Percentiles rank a stretch among this genome's conserved stretches.
Conservation (phyloP, 208 protist species). For the Spongospora subterranea region DNA sequence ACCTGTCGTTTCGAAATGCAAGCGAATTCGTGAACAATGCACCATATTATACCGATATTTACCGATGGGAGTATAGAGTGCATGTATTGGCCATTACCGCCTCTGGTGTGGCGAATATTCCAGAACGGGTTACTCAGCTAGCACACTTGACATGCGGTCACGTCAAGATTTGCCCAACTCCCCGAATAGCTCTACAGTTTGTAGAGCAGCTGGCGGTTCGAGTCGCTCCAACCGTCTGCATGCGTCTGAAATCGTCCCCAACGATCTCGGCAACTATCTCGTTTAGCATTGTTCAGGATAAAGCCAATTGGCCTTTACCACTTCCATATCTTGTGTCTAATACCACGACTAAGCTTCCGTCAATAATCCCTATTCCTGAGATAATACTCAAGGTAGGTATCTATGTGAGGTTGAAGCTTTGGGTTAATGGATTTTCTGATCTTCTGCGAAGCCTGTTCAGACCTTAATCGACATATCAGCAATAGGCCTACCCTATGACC, state of each 20-base stretch:
- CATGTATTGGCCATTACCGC: not conserved
- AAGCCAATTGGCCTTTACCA: conserved; percentile 43
- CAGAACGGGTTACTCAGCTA: not conserved
- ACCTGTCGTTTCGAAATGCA: not conserved
- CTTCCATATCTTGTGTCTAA: not conserved
- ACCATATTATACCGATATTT: not conserved
- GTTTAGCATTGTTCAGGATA: conserved; percentile 39
- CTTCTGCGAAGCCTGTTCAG: not conserved
- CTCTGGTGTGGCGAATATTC: not conserved
- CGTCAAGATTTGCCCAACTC: not conserved
- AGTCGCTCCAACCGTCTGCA: not conserved
- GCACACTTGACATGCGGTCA: not conserved
- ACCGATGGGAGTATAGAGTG: conserved; percentile 18
- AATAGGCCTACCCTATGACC: conserved; percentile 12
- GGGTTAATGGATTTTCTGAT: not conserved
- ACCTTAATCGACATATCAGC: not conserved
- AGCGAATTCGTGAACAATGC: not conserved
- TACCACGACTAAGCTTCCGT: not conserved
- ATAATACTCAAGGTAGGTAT: not conserved
- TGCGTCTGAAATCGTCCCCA: not conserved
- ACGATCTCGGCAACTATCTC: not conserved
- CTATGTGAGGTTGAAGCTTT: not conserved
- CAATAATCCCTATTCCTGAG: not conserved
- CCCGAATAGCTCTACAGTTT: not conserved
- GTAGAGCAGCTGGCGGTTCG: not conserved